phyloP scores from a whole-genome alignment of 192 early-diverging fungal species.

The Entomortierella beljakovae region DNA sequence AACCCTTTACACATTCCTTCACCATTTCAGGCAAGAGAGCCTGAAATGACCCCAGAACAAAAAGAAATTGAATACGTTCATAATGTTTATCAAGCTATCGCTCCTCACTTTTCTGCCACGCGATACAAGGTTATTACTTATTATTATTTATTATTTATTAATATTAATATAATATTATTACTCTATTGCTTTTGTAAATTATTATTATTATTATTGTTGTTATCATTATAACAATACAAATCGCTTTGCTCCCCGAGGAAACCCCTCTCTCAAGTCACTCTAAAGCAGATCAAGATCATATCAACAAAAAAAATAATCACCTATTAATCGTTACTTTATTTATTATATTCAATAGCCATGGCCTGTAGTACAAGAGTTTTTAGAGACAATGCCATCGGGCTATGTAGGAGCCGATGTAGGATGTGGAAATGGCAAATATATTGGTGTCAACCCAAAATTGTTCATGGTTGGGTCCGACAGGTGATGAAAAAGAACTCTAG shows the following conservation, averaged over 20 bases:
- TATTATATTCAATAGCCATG: slow-evolving; percentile 77
- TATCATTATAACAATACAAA: too few species aligned
- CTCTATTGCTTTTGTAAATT: too few species aligned
- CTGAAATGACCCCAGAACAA: slow-evolving; percentile 42
- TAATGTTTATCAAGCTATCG: slow-evolving; percentile 92
- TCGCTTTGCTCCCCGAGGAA: too few species aligned
- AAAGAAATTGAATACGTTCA: slow-evolving; percentile 90
- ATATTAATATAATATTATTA: too few species aligned
- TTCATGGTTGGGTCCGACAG: slow-evolving; percentile 88
- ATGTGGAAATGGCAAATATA: slow-evolving; percentile 98
- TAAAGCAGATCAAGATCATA: background rate
- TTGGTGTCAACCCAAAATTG: slow-evolving; percentile 88
- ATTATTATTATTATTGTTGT: too few species aligned
- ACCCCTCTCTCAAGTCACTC: too few species aligned
- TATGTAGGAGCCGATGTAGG: slow-evolving; percentile 94
- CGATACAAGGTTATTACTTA: slow-evolving; percentile 82
- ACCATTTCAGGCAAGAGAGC: slow-evolving; percentile 30
- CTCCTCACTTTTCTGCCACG: slow-evolving; percentile 92
- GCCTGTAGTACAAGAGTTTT: slow-evolving; percentile 93
- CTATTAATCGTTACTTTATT: too few species aligned
- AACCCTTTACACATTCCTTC: slow-evolving; percentile 46
- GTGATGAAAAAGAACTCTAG: slow-evolving; percentile 43
- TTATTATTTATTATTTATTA: background rate
- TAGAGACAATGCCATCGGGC: slow-evolving; percentile 68
- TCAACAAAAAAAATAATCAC: background rate